A percentile compares a stretch with the other conserved stretches of the same genome.
Conservation (phyloP, 2,329 filamentous ascomycete genomes). For the Acrocalymma vagum region DNA sequence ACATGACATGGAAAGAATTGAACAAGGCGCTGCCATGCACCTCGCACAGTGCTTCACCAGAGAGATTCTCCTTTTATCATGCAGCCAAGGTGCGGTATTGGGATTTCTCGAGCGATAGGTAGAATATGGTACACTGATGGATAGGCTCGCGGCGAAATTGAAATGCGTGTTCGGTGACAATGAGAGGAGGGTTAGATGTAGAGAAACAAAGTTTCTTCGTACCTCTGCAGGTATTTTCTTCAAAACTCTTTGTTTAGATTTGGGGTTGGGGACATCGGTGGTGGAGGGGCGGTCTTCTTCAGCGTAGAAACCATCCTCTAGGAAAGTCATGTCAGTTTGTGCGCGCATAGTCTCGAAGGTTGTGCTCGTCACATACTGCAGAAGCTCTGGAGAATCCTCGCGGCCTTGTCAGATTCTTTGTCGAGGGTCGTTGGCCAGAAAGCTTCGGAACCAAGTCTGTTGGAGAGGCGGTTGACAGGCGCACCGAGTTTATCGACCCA, state of each 20-base stretch:
- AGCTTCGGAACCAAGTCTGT: slow-evolving; percentile 81
- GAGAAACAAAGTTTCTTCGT: no score
- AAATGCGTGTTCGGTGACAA: no score
- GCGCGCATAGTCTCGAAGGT: slow-evolving; percentile 24
- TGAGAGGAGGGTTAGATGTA: no score
- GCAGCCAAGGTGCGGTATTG: no score
- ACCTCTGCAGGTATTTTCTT: slow-evolving; percentile 82
- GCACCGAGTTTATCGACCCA: slow-evolving; percentile 73
- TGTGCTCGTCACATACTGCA: slow-evolving; percentile 79
- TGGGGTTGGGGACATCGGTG: slow-evolving; percentile 62
- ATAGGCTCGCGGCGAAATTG: no score
- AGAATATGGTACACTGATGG: no score
- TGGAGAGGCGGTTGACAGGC: slow-evolving; percentile 82
- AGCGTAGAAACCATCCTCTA: slow-evolving; percentile 74
- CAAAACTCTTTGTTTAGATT: slow-evolving; percentile 69
- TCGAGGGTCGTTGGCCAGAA: slow-evolving; percentile 89
- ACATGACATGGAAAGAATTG: no score
- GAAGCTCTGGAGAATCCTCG: slow-evolving; percentile 87
- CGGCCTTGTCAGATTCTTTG: slow-evolving; percentile 90
- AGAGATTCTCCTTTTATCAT: no score
- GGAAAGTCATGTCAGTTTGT: slow-evolving; percentile 25
- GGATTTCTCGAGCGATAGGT: no score
- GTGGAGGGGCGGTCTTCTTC: slow-evolving; percentile 60
- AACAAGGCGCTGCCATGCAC: no score
- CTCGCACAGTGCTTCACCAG: no score